Evolutionary conservation across 2,329 filamentous ascomycete species (phyloP), one percentile per base, ranked within the genome.

Genomic region (Colletotrichum cordylinicola): DNA sequence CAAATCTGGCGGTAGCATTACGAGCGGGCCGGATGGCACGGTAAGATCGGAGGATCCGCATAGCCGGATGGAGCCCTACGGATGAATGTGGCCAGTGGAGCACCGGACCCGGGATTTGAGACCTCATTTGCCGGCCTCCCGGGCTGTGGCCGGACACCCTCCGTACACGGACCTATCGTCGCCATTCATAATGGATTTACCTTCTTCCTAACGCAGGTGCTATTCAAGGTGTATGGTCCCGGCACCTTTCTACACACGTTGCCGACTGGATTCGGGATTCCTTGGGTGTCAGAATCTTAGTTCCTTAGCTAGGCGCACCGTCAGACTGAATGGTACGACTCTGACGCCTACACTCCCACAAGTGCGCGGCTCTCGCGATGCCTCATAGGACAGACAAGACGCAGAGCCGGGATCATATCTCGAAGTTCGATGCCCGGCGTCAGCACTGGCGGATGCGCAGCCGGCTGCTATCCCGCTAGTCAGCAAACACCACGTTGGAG

Each of bases 271-370:
- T 74, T 61, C 33, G 37, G 60, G 55, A 65, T 27, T 35, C 31
- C 48, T 35, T 58, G 10, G 15, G 15, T 18, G 61, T 56, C 58
- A 70, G 61, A 72, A 29, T 55, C 37, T 35, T 55, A 58, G 37
- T 43, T 61, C 37, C 39, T 67, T 43, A 10, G 24, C 27, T 35
- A 13, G 27, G 24, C 52, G n/a, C 24, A 29, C 24, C 43, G 72
- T 74, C 68, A 67, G 68, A 43, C 29, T 31, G 13, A 52, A 58
- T 75, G 72, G 72, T 62, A 67, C 68, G 72, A 72, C 52, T 74
- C 58, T 67, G 52, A 74, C 52, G 48, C 29, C 31, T 61, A 15
- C 18, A 43, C 27, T 62, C 15, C 61, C 33, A 62, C 29, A 62
- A 62, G 18, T 21, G 31, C 31, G 58, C 58, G 13, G 29, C 24